Percentiles rank a stretch among this genome's conserved stretches.
Evolutionary conservation across 352 stramenopile species (phyloP).

Genomic region (Elongisporangium undulatum): DNA sequence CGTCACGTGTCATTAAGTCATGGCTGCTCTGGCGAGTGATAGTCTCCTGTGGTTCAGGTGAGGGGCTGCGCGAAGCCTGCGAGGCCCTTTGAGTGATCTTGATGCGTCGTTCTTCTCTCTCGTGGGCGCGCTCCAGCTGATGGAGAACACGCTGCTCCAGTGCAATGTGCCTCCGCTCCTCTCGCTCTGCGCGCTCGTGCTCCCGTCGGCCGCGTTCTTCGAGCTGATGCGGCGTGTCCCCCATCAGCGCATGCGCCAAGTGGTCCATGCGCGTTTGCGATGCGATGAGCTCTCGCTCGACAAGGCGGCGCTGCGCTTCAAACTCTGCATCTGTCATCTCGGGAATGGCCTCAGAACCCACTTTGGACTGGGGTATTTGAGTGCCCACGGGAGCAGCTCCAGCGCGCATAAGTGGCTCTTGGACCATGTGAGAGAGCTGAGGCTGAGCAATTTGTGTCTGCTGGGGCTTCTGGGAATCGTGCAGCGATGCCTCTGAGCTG

Average conservation of each 20-base stretch:
- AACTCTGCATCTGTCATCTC: conserved; percentile 24
- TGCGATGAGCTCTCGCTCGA: conserved; percentile 33
- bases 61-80: conserved; percentile 34
- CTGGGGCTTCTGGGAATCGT: background rate
- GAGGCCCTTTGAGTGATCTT: conserved; percentile 20
- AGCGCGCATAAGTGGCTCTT: background rate
- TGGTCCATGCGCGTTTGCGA: conserved; percentile 51
- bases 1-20: background rate
- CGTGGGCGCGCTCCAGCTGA: conserved; percentile 38
- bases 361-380: background rate
- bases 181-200: conserved; percentile 36
- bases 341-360: conserved; percentile 1
- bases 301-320: conserved; percentile 19
- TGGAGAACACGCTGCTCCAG: conserved; percentile 47
- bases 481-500: conserved; percentile 1
- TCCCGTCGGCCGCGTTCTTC: conserved; percentile 44
- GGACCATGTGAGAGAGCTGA: background rate
- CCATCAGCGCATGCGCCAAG: conserved; percentile 55
- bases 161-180: conserved; percentile 36
- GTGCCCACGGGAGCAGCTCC: background rate
- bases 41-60: conserved; percentile 7
- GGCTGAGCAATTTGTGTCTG: background rate
- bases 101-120: conserved; percentile 33
- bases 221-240: conserved; percentile 62
- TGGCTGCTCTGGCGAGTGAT: background rate